Evolutionary conservation across 78 protist species (phyloP), one percentile per base, ranked within the genome.

Genomic region (Polysphondylium violaceum): DNA sequence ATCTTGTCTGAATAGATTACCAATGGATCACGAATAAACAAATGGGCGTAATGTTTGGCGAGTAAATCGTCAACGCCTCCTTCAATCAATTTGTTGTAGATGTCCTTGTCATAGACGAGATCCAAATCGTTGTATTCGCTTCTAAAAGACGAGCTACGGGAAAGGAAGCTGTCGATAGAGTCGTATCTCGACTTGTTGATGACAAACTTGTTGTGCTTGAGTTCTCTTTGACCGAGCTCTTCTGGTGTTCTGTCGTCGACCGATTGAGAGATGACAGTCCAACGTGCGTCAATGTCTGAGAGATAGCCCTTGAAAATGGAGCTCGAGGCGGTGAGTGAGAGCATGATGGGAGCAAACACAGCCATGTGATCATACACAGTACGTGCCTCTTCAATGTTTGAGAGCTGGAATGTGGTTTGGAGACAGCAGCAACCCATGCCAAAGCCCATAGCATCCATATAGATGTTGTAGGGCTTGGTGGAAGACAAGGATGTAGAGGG

Each of bases 371-470:
- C 99, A 68, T 96, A 96, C 16, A 98, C 81, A 19, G 43, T n/a
- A 35, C 99, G 92, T 1, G 98, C 98, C 55, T 97, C 97, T 31
- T 65, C 74, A 5, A 97, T 31, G 76, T 94, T 61, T 19, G 88
- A 35, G 8, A 97, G 81, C 73, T 97, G 98, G 67, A 97, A 94
- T 3, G 99, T 98, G n/a, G 79, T 74, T 65, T 97, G 99, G 23
- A 98, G 96, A 74, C 99, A 98, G 79, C 98, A 95, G 74, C 89
- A 65, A 17, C 99, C 99, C 99, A 98, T 98, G 33, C 99, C 99
- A 64, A 98, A 98, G 27, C 97, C 97, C 99, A 98, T 98, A 74
- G 98, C 89, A 81, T 98, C 99, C 99, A 97, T 98, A 88, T 96
- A 93, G 50, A 98, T 97, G 51, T 68, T 65, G 16, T 88, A 87